These are phyloP conservation scores for Prunus mume DNA, from an alignment of 306 rosid species.

Conservation along the genomic window DNA sequence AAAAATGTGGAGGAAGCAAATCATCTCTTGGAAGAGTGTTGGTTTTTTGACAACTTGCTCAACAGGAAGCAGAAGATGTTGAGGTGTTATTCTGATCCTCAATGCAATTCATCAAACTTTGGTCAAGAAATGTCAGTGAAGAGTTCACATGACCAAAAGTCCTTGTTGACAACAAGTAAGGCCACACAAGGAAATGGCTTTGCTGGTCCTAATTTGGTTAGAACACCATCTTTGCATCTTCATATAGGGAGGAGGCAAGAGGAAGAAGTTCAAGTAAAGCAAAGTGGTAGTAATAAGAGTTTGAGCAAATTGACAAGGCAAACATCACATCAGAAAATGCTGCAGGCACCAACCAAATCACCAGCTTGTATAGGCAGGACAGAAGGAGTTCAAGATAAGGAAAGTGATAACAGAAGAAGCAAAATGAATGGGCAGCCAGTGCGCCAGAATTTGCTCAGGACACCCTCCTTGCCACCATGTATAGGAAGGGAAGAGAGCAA, in stretches of 20 bases:
- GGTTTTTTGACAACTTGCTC: conserved; percentile 77
- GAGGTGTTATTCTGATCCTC: conserved; percentile 66
- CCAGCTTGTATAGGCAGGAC: conserved; percentile 48
- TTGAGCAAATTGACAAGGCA: conserved; percentile 25
- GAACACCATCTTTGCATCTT: conserved; percentile 56
- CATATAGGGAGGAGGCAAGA: conserved; percentile 32
- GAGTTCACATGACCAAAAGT: background rate
- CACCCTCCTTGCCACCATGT: conserved; percentile 43
- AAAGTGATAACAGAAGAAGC: conserved; percentile 10
- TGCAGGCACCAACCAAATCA: conserved; percentile 36
- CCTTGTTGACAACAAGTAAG: background rate
- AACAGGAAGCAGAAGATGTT: conserved; percentile 45
- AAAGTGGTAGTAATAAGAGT: conserved; percentile 2
- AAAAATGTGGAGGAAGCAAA: conserved; percentile 36
- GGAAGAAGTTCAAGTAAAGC: conserved; percentile 27
- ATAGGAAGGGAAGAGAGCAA: conserved; percentile 12
- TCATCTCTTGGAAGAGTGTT: conserved; percentile 72
- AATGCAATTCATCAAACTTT: conserved; percentile 39
- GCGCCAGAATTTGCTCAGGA: conserved; percentile 30
- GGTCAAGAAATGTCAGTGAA: conserved; percentile 24
- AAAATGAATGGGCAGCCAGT: background rate
- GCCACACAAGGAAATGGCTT: conserved; percentile 9
- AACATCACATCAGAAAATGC: conserved; percentile 27
- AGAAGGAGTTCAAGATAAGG: conserved; percentile 35
- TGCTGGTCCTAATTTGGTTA: conserved; percentile 23